Conservation (phyloP, 768 basidiomycete species). For the Mrakia blollopis region DNA sequence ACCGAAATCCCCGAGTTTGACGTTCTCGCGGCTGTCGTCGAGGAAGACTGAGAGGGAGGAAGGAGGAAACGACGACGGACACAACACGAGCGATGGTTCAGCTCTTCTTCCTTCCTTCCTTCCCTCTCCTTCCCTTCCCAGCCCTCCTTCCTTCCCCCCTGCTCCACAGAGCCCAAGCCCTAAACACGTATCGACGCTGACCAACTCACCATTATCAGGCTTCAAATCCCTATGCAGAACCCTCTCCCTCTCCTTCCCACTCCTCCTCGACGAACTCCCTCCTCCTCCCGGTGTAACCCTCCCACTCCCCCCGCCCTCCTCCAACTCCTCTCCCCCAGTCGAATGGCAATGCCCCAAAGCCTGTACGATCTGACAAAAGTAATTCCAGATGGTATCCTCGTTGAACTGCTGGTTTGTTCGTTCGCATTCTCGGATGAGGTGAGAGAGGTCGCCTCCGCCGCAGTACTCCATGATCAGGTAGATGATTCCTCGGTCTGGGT, state of each 20-base stretch:
- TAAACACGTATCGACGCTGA: slow-evolving; percentile 35
- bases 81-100: not conserved
- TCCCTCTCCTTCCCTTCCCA: not conserved
- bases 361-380: slow-evolving; percentile 85
- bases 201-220: slow-evolving; percentile 82
- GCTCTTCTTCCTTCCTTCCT: not conserved
- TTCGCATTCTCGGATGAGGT: slow-evolving; percentile 62
- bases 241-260: slow-evolving; percentile 40
- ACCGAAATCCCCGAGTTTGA: slow-evolving; percentile 97
- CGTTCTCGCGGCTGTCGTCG: slow-evolving; percentile 64
- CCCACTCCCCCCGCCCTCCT: slow-evolving; percentile 20
- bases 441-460: slow-evolving; percentile 88
- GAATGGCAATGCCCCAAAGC: slow-evolving; percentile 92
- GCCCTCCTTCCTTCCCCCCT: not conserved
- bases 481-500: slow-evolving; percentile 80
- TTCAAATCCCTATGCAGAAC: slow-evolving; percentile 94
- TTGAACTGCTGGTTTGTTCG: slow-evolving; percentile 60
- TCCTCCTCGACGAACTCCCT: slow-evolving; percentile 26
- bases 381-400: slow-evolving; percentile 93
- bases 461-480: slow-evolving; percentile 99
- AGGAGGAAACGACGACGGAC: not conserved
- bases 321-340: slow-evolving; percentile 54
- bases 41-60: slow-evolving; percentile 67
- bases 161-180: not conserved
- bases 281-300: slow-evolving; percentile 14